phyloP scores from a whole-genome alignment of 2,329 filamentous ascomycete genomes.

The Neurospora sp. region DNA sequence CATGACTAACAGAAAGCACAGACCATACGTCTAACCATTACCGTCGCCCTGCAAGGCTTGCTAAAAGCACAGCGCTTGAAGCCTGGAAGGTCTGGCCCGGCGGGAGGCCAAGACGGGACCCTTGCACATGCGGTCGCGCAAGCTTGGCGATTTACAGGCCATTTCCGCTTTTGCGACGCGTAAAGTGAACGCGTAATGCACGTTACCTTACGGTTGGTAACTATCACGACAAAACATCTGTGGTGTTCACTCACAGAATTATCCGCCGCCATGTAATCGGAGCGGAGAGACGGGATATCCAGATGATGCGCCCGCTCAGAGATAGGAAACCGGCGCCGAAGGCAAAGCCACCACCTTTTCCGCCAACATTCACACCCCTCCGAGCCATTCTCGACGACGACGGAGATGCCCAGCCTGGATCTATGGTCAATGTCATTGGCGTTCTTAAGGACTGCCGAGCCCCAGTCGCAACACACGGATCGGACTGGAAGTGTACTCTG shows the following conservation, averaged over 20 bases:
- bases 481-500: constrained; percentile 53
- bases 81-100: not conserved
- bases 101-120: not conserved
- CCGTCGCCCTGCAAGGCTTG: not conserved
- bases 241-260: not conserved
- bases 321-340: not conserved
- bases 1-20: not conserved
- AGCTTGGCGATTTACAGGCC: not conserved
- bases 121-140: constrained; percentile 4
- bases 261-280: not conserved
- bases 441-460: constrained; percentile 56
- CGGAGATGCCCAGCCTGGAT: constrained; percentile 15
- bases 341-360: constrained; percentile 18
- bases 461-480: constrained; percentile 38
- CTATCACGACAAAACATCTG: not conserved
- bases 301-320: not conserved
- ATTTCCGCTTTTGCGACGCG: not conserved
- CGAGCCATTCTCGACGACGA: constrained; percentile 33
- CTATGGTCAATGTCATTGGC: constrained; percentile 53
- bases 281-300: not conserved
- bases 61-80: not conserved
- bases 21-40: not conserved
- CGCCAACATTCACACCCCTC: constrained; percentile 31
- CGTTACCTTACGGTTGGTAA: not conserved
- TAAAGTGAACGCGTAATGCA: not conserved